Evolutionary conservation across 148 eudicot species (phyloP), one percentile per base, ranked within the genome.

Genomic region (Arctostaphylos glauca): DNA sequence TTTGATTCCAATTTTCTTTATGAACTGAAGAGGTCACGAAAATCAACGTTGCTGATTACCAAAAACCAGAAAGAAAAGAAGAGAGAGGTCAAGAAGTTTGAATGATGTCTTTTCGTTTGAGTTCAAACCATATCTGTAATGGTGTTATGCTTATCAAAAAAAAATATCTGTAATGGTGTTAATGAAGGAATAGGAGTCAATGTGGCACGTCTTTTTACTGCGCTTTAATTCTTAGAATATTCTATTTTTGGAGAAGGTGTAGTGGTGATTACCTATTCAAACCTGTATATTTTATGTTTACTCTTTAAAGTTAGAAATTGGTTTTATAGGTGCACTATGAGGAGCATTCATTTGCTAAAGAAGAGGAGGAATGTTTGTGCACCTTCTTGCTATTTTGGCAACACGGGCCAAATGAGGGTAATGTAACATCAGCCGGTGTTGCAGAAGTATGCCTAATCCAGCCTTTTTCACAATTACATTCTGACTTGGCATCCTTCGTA

Each of bases 351-450:
- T 54, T 79, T 79, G 80, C 58, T 52, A 82, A 85, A 43, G 90
- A 59, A 47, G 91, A 74, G 53, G 92, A 91, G 77, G 90, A 85
- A 80, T 92, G 95, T 76, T 31, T 77, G 52, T 92, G 95, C 85
- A 76, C 80, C 50, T 88, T 91, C 84, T 49, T 90, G 76, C 84
- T 92, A 25, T 81, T 72, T 48, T 92, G 95, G 95, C 67, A 77
- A 53, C 95, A 91, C 82, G 95, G 93, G 19, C 91, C 90, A 60
- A 81, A 87, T 5, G 78, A 80, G 86, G 91, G 89, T 18, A 84
- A 70, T 23, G 55, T 87, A 25, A 82, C 91, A 5, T 16, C 83
- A 18, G 60, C 81, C 9, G 73, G 74, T 19, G 76, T 88, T 83
- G 90, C 84, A 67, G 79, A 81, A 80, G 86, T 92, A 77, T 90